Evolutionary conservation across 345 rosid genomes (phyloP).

Genomic region (Alliaria petiolata): DNA sequence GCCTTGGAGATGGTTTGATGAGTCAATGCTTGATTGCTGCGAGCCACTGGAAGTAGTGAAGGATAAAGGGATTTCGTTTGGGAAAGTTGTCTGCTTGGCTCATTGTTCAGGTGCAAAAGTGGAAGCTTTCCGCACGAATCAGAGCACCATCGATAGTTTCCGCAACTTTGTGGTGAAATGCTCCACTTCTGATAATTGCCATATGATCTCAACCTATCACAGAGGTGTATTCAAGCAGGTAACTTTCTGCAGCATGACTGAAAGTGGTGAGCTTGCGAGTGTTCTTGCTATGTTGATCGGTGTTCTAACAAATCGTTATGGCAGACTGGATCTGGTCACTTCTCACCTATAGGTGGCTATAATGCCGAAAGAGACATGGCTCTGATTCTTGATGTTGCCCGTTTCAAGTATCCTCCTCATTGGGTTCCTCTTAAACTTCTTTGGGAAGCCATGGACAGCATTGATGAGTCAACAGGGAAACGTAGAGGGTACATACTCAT

Average conservation of each 20-base stretch:
- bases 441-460: constrained; percentile 86
- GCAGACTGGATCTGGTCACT: constrained; percentile 95
- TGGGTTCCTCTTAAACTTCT: constrained; percentile 95
- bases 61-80: constrained; percentile 83
- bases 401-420: constrained; percentile 98
- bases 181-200: constrained; percentile 65
- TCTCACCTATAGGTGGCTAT: constrained; percentile 96
- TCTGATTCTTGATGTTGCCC: constrained; percentile 92
- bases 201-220: constrained; percentile 79
- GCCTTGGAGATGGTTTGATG: constrained; percentile 99
- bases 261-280: background rate
- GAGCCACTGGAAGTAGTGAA: constrained; percentile 89
- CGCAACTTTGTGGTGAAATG: constrained; percentile 61
- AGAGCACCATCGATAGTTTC: constrained; percentile 71
- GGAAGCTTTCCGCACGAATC: constrained; percentile 79
- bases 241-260: background rate
- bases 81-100: constrained; percentile 84
- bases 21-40: constrained; percentile 91
- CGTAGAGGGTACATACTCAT: constrained; percentile 60
- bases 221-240: constrained; percentile 75
- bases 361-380: constrained; percentile 90
- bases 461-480: constrained; percentile 64
- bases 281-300: background rate
- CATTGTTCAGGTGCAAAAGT: constrained; percentile 92
- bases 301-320: background rate